A percentile compares a stretch with the other conserved stretches of the same genome.
Conservation (phyloP, 1,139 yeast species). For the Candida dubliniensis region DNA sequence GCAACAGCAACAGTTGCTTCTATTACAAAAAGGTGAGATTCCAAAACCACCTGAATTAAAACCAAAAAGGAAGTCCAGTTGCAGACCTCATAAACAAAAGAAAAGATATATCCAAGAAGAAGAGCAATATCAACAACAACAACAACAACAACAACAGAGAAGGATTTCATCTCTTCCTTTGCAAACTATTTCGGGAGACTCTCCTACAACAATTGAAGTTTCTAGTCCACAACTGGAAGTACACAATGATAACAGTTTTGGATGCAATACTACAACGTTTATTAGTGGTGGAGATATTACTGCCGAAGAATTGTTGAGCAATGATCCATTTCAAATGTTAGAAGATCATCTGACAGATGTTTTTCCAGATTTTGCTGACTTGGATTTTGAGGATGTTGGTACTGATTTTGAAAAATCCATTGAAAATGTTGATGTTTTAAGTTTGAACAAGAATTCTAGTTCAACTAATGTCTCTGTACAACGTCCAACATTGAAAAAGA, state of each 20-base stretch:
- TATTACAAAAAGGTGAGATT: conserved; percentile 4
- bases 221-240: conserved; percentile 18
- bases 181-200: conserved; percentile 9
- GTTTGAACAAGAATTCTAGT: conserved; percentile 5
- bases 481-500: conserved; percentile 8
- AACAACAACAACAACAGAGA: conserved; percentile 6
- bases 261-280: conserved; percentile 1
- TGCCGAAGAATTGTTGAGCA: conserved; percentile 18
- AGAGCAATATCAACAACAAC: conserved; percentile 7
- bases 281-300: conserved; percentile 9
- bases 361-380: conserved; percentile 11
- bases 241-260: conserved; percentile 7
- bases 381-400: conserved; percentile 9
- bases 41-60: conserved; percentile 6
- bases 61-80: conserved; percentile 14
- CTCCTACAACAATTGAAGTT: conserved; percentile 18
- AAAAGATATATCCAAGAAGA: conserved; percentile 4
- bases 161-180: background rate
- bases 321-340: conserved; percentile 16
- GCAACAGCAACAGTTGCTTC: conserved; percentile 5
- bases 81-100: conserved; percentile 9
- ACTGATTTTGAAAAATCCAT: conserved; percentile 6
- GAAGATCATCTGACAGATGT: conserved; percentile 1
- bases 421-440: conserved; percentile 2
- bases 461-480: conserved; percentile 5